phyloP scores from a whole-genome alignment of 2,329 filamentous ascomycete species.

The Westerdykella sp. region DNA sequence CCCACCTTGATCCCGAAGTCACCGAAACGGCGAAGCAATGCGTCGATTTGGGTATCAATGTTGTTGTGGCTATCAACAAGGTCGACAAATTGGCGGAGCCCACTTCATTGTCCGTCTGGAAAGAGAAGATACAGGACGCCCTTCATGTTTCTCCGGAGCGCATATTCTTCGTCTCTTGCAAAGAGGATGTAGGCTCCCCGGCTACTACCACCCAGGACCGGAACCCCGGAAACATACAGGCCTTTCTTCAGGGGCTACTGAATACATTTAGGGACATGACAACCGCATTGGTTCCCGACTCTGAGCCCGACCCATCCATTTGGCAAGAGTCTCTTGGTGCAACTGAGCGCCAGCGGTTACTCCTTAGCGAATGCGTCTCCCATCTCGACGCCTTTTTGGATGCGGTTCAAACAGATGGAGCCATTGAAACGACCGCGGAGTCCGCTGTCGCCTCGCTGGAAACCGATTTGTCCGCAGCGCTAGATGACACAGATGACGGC shows the following conservation, averaged over 20 bases:
- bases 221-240: slow-evolving; percentile 61
- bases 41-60: slow-evolving; percentile 44
- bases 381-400: slow-evolving; percentile 69
- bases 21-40: slow-evolving; percentile 48
- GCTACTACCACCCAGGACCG: slow-evolving; percentile 25
- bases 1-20: slow-evolving; percentile 62
- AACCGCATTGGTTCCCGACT: slow-evolving; percentile 40
- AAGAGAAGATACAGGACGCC: slow-evolving; percentile 13
- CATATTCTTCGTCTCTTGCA: slow-evolving; percentile 67
- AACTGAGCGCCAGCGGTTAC: slow-evolving; percentile 78
- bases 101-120: slow-evolving; percentile 11
- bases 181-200: slow-evolving; percentile 35
- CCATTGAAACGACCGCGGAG: neutral
- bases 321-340: slow-evolving; percentile 83
- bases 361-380: slow-evolving; percentile 65
- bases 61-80: slow-evolving; percentile 59
- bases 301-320: slow-evolving; percentile 54
- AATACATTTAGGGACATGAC: slow-evolving; percentile 66
- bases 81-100: slow-evolving; percentile 46
- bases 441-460: neutral
- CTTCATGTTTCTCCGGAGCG: slow-evolving; percentile 33
- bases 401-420: slow-evolving; percentile 42
- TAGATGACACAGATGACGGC: slow-evolving; percentile 7
- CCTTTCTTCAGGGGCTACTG: slow-evolving; percentile 62
- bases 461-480: slow-evolving; percentile 3